Evolutionary conservation across 768 basidiomycete genomes (phyloP), one percentile per base, ranked within the genome.

Genomic region (Boletellus ananas): DNA sequence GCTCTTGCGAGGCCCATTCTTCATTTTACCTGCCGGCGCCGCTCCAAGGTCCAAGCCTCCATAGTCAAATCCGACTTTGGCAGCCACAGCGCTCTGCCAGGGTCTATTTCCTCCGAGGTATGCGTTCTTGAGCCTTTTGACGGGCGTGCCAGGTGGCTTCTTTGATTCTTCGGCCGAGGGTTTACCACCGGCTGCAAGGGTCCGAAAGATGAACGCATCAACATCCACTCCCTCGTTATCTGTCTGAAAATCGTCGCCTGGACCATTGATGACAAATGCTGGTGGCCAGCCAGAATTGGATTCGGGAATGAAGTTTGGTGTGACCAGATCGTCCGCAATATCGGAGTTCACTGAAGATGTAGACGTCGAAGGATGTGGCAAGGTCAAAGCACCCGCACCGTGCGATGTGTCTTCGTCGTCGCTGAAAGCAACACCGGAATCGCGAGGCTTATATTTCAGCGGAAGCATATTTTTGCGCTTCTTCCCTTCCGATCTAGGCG

Each of bases 81-180:
- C 67, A 13, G 87, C 78, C 17, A 90, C 78, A 4, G 87, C 87
- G 60, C 88, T 90, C 65, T 89, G 87, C 87, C 87, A 90, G 4
- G 84, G 86, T 10, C 87, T 74, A 43, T 80, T 78, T 51, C 74
- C 74, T 25, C 74, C 72, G 33, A 84, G 69, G 60, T 79, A 74
- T 35, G 77, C 75, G 18, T 79, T 82, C 68, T 84, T 84, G 50
- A 74, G 65, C 61, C 76, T 82, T 75, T 91, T 91, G n/a, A 89
- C 85, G 1, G 89, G 89, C 13, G 89, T 91, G 0, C 85, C 87
- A 1, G 89, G 89, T 6, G 80, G 79, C 49, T 75, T 83, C 74
- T 87, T 90, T 16, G 64, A 62, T 50, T 69, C 65, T 33, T 67
- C 66, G 43, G 66, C 57, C 27, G 73, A 67, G 3, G 72, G 73